Evolutionary conservation across 495 filamentous ascomycete genomes (phyloP).

Genomic region (Lasiosphaeris hirsuta): DNA sequence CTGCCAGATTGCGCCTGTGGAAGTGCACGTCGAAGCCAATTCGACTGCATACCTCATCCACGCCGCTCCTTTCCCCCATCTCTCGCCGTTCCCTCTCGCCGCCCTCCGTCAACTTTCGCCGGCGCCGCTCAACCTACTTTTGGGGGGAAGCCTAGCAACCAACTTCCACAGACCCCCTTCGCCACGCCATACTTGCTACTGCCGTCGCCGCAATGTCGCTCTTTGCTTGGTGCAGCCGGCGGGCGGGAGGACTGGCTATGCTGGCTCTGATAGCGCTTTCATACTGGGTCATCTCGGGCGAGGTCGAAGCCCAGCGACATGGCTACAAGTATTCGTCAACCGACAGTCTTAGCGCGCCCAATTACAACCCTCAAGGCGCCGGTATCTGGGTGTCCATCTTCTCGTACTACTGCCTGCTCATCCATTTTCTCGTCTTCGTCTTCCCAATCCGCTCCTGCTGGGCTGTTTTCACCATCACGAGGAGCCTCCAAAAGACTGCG

Average conservation of each 20-base stretch:
- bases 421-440: slow-evolving; percentile 50
- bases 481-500: slow-evolving; percentile 36
- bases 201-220: slow-evolving; percentile 37
- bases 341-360: slow-evolving; percentile 41
- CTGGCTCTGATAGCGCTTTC: slow-evolving; percentile 40
- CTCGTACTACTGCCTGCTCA: slow-evolving; percentile 50
- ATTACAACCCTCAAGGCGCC: slow-evolving; percentile 30
- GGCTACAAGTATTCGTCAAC: slow-evolving; percentile 44
- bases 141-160: neutral
- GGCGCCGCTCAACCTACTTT: slow-evolving; percentile 1
- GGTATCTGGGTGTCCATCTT: slow-evolving; percentile 42
- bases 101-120: slow-evolving; percentile 13
- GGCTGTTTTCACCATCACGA: slow-evolving; percentile 48
- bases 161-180: slow-evolving; percentile 9
- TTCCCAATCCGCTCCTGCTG: slow-evolving; percentile 54
- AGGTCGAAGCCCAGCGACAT: slow-evolving; percentile 40
- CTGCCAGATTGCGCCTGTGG: slow-evolving; percentile 22
- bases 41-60: slow-evolving; percentile 23
- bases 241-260: slow-evolving; percentile 49
- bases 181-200: slow-evolving; percentile 5
- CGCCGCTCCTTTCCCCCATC: slow-evolving; percentile 7
- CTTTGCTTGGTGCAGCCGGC: slow-evolving; percentile 46
- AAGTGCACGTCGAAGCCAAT: slow-evolving; percentile 22
- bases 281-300: slow-evolving; percentile 46
- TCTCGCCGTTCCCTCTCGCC: slow-evolving; percentile 5